Base-by-base conservation (phyloP, 106 monocot species). In the Acorus gramineus region DNA sequence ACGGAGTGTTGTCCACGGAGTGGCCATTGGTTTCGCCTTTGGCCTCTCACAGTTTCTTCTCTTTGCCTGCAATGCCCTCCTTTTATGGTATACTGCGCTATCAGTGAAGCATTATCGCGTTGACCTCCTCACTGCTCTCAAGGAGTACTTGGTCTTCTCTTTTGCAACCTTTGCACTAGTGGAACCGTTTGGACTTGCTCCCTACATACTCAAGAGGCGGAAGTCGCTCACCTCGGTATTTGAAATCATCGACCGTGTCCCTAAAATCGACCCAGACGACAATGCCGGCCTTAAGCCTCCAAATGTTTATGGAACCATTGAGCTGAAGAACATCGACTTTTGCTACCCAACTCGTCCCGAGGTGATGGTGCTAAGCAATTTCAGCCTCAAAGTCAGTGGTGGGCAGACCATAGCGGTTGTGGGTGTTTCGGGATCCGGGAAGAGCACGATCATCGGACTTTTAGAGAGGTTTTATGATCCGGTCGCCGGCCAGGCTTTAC, bases 391-490 rank as follows among this genome's bases (percentile, higher is more conserved):
- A 75, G 81, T 99, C 4, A 83, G 46, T 56, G 98, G 92, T 4
- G 98, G 98, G 9, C 91, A 92, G 71, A 99, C 92, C 48, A 61
- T 99, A 44, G 98, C 98, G 3, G 92, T 99, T 11, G 98, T 99
- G 3, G 98, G 98, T 51, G 92, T 99, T 6, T 92, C 86, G 42
- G 98, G 98, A 59, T 99, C 98, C 14, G 98, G 98, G 50, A 99
- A 99, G 69, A 99, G 98, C 85, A 99, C 98, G 4, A 92, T 99
- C 45, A 99, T 99, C 54, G 79, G 89, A 51, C 64, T 92, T 48
- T 86, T 99, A 8, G 98, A 99, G 69, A 79, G 98, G 73, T 99
- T 92, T 66, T 99, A 92, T 62, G 98, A 99, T 70, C 98, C 98
- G 3, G 77, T 81, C 3, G 70, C 88, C 50, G 98, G 98, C 4